Base-by-base conservation (phyloP, 1,139 yeast species). In the Insectozyma bohioensis region DNA sequence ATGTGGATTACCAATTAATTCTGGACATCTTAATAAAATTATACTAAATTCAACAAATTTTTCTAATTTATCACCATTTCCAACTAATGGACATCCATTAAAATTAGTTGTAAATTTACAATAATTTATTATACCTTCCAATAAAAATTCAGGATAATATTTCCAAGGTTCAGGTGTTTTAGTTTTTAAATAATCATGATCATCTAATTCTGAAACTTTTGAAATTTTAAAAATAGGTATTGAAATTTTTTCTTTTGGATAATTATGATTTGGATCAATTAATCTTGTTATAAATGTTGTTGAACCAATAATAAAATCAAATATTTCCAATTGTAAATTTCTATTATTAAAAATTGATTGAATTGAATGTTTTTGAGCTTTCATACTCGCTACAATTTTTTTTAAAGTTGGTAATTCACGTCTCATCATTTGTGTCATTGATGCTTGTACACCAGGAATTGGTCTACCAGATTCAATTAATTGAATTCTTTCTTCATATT, bases 1-100 rank as follows among this genome's bases (percentile, higher is more conserved):
- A 62, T 92, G 97, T 0, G 98, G 98, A 52, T 92, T 94, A 39
- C 95, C 87, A 35, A 92, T 69, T 33, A 85, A 64, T 49, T 83
- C 90, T 1, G 97, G 92, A 54, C 95, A 85, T 54, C 96, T 77
- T 48, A 92, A 62, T 36, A 90, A 71, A 2, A 80, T 73, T 12
- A 87, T 78, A 3, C 84, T 68, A 52, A 87, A 81, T 45, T 85
- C 90, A 30, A 86, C 75, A 47, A 85, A 75, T n/a, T 70, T 61
- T 30, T 69, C 61, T 32, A 82, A 52, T 46, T 81, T 77, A 13
- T 58, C 63, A 23, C 58, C 56, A 47, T 78, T 78, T 20, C 60
- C 59, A 16, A 75, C 62, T 54, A 84, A 59, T 11, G 92, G 92
- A 44, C 78, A 78, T 11, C 72, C 72, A 28, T 61, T 58, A 48